Evolutionary conservation across 305 asterid genomes (phyloP).

Genomic region (Caryopteris hybrid): DNA sequence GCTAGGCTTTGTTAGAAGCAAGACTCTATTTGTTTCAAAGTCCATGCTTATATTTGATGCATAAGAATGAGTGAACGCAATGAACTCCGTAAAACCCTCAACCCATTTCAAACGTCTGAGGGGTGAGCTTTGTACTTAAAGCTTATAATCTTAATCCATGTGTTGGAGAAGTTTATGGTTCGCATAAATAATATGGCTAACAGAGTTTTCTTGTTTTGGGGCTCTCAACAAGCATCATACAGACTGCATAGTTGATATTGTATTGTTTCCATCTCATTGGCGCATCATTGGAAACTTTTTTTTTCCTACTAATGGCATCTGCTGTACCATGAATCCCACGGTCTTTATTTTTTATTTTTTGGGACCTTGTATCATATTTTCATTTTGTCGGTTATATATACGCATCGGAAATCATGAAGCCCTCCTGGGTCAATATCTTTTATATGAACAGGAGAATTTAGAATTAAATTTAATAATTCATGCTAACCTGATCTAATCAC

Average conservation of each 20-base stretch:
- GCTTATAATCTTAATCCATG: background rate
- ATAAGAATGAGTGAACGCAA: background rate
- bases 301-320: background rate
- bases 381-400: background rate
- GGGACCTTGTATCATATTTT: background rate
- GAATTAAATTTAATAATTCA: background rate
- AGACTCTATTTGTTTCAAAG: background rate
- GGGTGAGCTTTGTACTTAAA: background rate
- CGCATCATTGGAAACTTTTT: background rate
- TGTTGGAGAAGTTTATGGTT: background rate
- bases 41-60: background rate
- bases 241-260: background rate
- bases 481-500: conserved; percentile 22
- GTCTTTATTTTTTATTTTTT: background rate
- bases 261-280: background rate
- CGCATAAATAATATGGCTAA: background rate
- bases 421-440: background rate
- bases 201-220: background rate
- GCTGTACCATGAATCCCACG: background rate
- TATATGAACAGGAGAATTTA: no score
- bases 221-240: background rate
- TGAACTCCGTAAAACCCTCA: background rate
- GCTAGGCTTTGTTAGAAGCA: background rate
- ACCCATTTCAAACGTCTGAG: background rate
- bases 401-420: background rate